phyloP scores from a whole-genome alignment of 352 stramenopile species.

The Peronospora destructor region DNA sequence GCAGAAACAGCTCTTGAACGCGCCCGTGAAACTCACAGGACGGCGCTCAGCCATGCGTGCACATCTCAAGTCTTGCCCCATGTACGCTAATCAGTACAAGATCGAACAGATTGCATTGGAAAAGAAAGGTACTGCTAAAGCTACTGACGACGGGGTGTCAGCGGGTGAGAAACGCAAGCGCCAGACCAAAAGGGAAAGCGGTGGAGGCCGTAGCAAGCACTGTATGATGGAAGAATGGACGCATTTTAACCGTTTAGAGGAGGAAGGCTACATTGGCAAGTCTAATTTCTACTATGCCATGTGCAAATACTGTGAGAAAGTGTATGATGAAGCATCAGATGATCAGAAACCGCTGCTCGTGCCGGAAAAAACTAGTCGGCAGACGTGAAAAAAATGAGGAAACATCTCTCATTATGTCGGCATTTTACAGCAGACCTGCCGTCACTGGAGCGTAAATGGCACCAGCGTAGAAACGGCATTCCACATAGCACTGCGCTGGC shows the following conservation, averaged over 20 bases:
- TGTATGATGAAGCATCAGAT: slow-evolving; percentile 42
- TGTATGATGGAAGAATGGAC: slow-evolving; percentile 82
- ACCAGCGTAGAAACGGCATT: slow-evolving; percentile 19
- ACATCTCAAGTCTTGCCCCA: slow-evolving; percentile 65
- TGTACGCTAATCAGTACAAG: slow-evolving; percentile 64
- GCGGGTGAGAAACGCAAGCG: slow-evolving; percentile 52
- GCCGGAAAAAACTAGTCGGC: slow-evolving; percentile 64
- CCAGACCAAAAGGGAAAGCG: slow-evolving; percentile 26
- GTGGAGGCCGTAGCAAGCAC: slow-evolving; percentile 44
- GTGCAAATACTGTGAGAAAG: slow-evolving; percentile 64
- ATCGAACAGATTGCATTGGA: no score
- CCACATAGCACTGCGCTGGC: slow-evolving; percentile 13
- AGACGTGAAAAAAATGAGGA: slow-evolving; percentile 75
- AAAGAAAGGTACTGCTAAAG: no score
- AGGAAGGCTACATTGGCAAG: slow-evolving; percentile 77
- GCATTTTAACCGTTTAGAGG: slow-evolving; percentile 65
- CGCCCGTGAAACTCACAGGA: slow-evolving; percentile 53
- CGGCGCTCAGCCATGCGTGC: slow-evolving; percentile 68
- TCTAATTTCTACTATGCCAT: slow-evolving; percentile 76
- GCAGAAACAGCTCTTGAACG: slow-evolving; percentile 59
- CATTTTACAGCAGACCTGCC: slow-evolving; percentile 65
- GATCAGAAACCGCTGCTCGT: slow-evolving; percentile 48
- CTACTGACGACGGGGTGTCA: slow-evolving; percentile 2
- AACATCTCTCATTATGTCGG: slow-evolving; percentile 52
- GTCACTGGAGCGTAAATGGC: slow-evolving; percentile 33